Percentiles rank a stretch among this genome's conserved stretches.
These are phyloP conservation scores for Ascochyta fabae DNA, from an alignment of 2,329 filamentous ascomycete genomes.

Conservation along the genomic window DNA sequence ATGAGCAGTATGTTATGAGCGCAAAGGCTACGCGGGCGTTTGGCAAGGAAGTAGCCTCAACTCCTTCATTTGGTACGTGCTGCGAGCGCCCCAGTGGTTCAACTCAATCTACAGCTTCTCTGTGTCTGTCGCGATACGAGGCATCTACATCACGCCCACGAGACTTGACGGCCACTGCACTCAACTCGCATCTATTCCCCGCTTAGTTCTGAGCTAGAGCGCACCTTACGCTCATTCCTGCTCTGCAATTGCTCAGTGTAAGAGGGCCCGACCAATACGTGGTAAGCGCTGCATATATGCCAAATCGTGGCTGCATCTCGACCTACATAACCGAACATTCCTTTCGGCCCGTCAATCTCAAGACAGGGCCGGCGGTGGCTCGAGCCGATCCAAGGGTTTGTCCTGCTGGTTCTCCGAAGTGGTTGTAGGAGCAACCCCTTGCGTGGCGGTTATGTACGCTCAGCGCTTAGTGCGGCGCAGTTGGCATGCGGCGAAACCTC, in stretches of 20 bases:
- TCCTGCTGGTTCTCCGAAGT: neutral
- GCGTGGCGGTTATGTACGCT: slow-evolving; percentile 9
- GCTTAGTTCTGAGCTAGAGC: neutral
- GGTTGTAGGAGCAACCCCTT: slow-evolving; percentile 8
- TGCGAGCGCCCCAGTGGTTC: neutral
- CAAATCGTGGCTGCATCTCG: neutral
- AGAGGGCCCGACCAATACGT: neutral
- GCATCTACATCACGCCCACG: neutral
- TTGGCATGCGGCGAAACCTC: slow-evolving; percentile 6
- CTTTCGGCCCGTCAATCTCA: slow-evolving; percentile 7
- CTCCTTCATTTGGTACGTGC: neutral
- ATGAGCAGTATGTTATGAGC: neutral
- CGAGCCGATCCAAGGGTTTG: neutral
- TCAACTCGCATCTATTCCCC: neutral
- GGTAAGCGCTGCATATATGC: neutral
- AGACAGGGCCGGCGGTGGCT: neutral
- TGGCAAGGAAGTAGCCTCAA: neutral
- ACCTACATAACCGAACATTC: neutral
- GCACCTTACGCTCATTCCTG: neutral
- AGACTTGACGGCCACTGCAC: too few relatives aligned
- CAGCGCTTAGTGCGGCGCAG: slow-evolving; percentile 19
- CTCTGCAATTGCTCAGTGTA: too few relatives aligned
- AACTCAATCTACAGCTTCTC: too few relatives aligned
- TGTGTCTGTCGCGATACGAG: neutral
- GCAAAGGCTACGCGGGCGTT: neutral